A percentile compares a stretch with the other conserved stretches of the same genome.
phyloP scores from a whole-genome alignment of 352 stramenopile genomes.

The Phytophthora macrochlamydospora region DNA sequence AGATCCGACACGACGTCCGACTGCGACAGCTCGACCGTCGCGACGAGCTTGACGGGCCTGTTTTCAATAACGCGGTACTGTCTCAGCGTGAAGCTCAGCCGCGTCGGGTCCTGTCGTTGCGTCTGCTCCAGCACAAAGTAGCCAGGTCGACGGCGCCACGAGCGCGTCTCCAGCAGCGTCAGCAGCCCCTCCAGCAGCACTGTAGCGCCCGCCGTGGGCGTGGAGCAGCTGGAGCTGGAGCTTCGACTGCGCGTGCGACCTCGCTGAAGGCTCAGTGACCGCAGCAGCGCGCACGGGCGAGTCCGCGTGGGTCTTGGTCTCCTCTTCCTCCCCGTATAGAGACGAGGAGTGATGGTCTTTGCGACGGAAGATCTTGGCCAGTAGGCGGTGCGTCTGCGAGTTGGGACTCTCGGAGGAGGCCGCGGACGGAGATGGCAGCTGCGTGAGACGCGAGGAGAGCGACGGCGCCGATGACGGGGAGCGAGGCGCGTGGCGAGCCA shows the following conservation, averaged over 20 bases:
- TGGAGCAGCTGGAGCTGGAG: neutral
- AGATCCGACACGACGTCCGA: constrained; percentile 65
- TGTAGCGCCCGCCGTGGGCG: constrained; percentile 3
- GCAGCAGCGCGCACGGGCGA: constrained; percentile 41
- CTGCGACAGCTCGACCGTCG: constrained; percentile 51
- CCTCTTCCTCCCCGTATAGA: constrained; percentile 38
- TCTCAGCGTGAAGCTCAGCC: constrained; percentile 40
- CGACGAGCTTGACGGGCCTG: constrained; percentile 36
- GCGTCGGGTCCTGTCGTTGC: constrained; percentile 1
- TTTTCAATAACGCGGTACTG: constrained; percentile 59
- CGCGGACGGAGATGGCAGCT: constrained; percentile 3
- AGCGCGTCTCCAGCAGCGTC: constrained; percentile 56
- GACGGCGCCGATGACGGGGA: constrained; percentile 27
- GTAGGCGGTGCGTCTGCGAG: constrained; percentile 26
- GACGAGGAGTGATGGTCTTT: constrained; percentile 24
- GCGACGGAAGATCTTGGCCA: constrained; percentile 43
- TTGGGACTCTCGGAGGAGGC: constrained; percentile 5
- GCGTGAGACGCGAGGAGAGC: constrained; percentile 10
- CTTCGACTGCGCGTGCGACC: neutral
- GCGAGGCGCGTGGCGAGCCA: constrained; percentile 26
- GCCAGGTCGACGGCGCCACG: constrained; percentile 56
- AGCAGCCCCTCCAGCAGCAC: constrained; percentile 59
- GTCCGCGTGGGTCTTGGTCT: constrained; percentile 34
- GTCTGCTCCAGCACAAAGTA: constrained; percentile 69
- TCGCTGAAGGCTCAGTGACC: constrained; percentile 41